A percentile compares a stretch with the other conserved stretches of the same genome.
Conservation (phyloP, 768 basidiomycete species). For the Hydnomerulius pinastri region DNA sequence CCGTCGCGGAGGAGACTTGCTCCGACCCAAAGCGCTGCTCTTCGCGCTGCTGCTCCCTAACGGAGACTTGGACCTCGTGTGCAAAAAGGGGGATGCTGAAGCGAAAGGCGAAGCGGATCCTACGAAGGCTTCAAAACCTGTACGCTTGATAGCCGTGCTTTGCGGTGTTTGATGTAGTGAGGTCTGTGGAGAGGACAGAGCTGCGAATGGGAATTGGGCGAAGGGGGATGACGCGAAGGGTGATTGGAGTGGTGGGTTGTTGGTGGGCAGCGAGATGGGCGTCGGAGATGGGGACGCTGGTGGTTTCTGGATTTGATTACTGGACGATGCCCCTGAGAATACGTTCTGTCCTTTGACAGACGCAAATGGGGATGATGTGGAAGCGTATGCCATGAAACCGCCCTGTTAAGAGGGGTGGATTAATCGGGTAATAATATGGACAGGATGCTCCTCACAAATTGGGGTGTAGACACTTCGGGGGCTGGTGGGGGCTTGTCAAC, state of each 20-base stretch:
- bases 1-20: conserved; percentile 59
- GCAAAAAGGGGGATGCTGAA: conserved; percentile 33
- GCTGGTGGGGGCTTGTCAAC: conserved; percentile 19
- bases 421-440: conserved; percentile 11
- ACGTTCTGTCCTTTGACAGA: conserved; percentile 68
- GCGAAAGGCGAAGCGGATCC: conserved; percentile 53
- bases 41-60: conserved; percentile 27
- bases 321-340: conserved; percentile 30
- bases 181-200: conserved; percentile 18
- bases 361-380: conserved; percentile 72
- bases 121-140: conserved; percentile 60
- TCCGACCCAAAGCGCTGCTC: conserved; percentile 32
- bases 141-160: conserved; percentile 47
- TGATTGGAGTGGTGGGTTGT: conserved; percentile 22
- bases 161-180: conserved; percentile 22
- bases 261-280: conserved; percentile 18
- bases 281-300: conserved; percentile 28
- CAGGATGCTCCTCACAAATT: conserved; percentile 44
- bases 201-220: conserved; percentile 22
- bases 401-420: conserved; percentile 39
- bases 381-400: conserved; percentile 83
- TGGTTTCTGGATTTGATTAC: conserved; percentile 27
- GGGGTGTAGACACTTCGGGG: conserved; percentile 36
- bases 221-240: conserved; percentile 22
- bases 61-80: conserved; percentile 55